Evolutionary conservation across 2,329 filamentous ascomycete species (phyloP).

Genomic region (Fusarium mundagurra): DNA sequence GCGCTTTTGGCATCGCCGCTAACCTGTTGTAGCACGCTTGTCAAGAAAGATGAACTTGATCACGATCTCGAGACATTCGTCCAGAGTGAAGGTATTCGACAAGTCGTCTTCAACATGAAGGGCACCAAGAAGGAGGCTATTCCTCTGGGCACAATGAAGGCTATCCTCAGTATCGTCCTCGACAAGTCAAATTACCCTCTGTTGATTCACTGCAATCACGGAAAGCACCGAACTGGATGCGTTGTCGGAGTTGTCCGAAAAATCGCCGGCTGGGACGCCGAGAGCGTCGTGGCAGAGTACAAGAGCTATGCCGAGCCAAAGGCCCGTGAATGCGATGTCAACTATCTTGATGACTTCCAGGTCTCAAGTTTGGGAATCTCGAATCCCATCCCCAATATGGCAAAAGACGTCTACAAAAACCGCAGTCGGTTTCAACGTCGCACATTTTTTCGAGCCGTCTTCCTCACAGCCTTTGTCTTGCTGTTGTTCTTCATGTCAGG

Average conservation of each 20-base stretch:
- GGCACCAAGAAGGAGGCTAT: conserved; percentile 88
- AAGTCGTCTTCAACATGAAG: conserved; percentile 79
- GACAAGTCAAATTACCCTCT: conserved; percentile 80
- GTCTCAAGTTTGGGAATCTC: conserved; percentile 47
- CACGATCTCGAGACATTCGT: conserved; percentile 70
- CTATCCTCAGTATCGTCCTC: conserved; percentile 76
- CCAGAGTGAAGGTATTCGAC: conserved; percentile 71
- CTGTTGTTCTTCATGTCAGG: conserved; percentile 56
- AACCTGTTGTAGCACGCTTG: conserved; percentile 62
- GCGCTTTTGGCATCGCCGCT: not conserved
- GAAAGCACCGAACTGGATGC: conserved; percentile 92
- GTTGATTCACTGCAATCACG: conserved; percentile 92
- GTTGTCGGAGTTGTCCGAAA: conserved; percentile 84
- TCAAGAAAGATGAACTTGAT: conserved; percentile 67
- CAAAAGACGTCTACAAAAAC: conserved; percentile 10
- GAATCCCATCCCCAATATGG: not conserved
- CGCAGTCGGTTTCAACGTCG: conserved; percentile 43
- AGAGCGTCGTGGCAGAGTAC: conserved; percentile 78
- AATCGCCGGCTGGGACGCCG: conserved; percentile 72
- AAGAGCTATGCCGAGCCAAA: conserved; percentile 70
- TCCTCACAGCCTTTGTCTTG: conserved; percentile 55
- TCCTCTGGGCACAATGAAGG: conserved; percentile 71
- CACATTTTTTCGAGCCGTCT: conserved; percentile 55
- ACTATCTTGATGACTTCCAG: conserved; percentile 65
- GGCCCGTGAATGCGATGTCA: conserved; percentile 66